Evolutionary conservation across 176 grass and related monocot genomes (phyloP).

Genomic region (Microstegium vimineum): DNA sequence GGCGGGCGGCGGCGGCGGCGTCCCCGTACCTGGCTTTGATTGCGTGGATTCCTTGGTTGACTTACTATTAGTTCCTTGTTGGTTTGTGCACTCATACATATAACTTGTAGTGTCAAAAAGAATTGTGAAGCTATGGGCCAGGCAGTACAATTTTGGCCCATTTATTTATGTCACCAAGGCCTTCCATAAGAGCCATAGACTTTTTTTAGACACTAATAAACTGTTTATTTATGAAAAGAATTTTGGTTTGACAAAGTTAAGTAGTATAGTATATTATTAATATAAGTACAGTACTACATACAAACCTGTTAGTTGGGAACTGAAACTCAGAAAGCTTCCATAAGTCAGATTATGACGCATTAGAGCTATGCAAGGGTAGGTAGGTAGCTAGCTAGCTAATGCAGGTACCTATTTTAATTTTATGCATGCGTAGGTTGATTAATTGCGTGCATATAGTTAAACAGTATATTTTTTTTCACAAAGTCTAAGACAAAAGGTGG

Average conservation of each 20-base stretch:
- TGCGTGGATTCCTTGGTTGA: too few relatives aligned
- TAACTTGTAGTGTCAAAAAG: neutral
- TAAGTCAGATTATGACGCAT: constrained; percentile 10
- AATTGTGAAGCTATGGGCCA: neutral
- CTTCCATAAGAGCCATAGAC: neutral
- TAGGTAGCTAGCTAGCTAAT: neutral
- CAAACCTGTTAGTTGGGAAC: neutral
- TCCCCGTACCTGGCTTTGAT: too few relatives aligned
- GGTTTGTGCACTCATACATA: neutral
- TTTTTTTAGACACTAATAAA: neutral
- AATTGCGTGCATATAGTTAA: neutral
- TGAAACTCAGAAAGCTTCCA: constrained; percentile 10
- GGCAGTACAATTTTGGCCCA: neutral
- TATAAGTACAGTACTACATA: neutral
- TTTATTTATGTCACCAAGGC: neutral
- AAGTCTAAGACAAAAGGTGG: constrained; percentile 38
- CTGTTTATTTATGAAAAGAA: neutral
- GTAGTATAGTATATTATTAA: neutral
- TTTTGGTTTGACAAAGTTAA: neutral
- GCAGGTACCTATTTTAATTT: neutral
- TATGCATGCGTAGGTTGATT: neutral
- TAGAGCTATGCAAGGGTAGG: neutral
- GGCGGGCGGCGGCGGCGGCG: too few relatives aligned
- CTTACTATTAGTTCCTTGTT: neutral
- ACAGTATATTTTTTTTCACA: constrained; percentile 1